Conservation (phyloP, 441 rosid species). For the Pelargonium myrrhifolium region DNA sequence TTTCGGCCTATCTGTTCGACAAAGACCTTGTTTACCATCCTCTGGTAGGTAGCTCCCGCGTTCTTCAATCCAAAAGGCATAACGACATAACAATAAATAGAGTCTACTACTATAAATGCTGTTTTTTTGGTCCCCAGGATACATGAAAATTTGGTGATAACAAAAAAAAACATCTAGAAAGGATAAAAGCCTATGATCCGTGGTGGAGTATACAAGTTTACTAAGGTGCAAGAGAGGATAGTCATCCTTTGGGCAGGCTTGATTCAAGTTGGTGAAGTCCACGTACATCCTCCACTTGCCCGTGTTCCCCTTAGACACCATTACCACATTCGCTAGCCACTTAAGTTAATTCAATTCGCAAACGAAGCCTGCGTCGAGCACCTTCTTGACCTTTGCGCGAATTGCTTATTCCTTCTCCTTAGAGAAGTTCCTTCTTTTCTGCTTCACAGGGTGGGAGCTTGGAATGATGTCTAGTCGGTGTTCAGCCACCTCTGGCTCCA, state of each 20-base stretch:
- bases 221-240: background rate
- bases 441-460: no score
- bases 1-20: no score
- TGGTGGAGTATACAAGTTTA: background rate
- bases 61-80: background rate
- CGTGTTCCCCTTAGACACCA: background rate
- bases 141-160: background rate
- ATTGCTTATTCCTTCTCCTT: background rate
- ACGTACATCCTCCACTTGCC: background rate
- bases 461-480: background rate
- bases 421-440: background rate
- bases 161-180: background rate
- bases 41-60: no score
- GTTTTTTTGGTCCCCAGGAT: background rate
- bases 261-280: background rate
- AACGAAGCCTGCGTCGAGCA: background rate
- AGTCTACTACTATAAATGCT: background rate
- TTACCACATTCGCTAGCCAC: background rate
- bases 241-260: background rate
- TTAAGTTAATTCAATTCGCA: background rate
- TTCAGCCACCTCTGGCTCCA: background rate
- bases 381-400: background rate
- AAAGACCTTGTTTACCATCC: no score
- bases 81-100: background rate
- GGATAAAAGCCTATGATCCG: background rate